Conservation (phyloP, 2,329 filamentous ascomycete genomes). For the Myriosclerotinia curreyana region DNA sequence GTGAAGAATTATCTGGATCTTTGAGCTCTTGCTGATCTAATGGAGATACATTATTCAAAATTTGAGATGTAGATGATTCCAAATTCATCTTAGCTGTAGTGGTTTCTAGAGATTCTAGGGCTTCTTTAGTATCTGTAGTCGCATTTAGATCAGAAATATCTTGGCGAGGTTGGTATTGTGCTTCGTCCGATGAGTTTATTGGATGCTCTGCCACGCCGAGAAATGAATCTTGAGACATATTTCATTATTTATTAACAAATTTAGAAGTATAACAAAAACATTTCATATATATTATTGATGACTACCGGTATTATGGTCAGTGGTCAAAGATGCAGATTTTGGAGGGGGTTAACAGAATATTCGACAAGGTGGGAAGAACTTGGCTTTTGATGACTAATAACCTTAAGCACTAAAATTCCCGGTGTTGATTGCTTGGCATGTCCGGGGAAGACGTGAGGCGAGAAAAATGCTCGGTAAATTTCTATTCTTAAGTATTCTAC, state of each 20-base stretch:
- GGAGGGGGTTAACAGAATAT: background rate
- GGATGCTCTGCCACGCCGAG: constrained; percentile 27
- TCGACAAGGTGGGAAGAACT: constrained; percentile 2
- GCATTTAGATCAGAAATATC: background rate
- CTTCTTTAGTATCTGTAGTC: constrained; percentile 7
- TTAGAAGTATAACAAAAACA: constrained; percentile 3
- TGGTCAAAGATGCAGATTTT: background rate
- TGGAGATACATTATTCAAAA: constrained; percentile 12
- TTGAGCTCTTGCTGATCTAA: constrained; percentile 14
- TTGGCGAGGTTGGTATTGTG: constrained; percentile 25
- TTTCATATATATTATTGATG: background rate
- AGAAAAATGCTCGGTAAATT: background rate
- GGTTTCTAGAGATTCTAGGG: background rate
- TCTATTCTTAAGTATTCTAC: background rate
- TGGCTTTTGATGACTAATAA: constrained; percentile 9
- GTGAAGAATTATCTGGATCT: background rate
- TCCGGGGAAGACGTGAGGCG: background rate
- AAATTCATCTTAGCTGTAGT: constrained; percentile 21
- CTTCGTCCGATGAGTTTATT: constrained; percentile 17
- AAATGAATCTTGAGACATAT: constrained; percentile 30
- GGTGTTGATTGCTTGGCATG: background rate
- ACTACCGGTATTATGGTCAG: background rate
- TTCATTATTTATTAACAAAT: constrained; percentile 20
- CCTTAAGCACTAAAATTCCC: background rate
- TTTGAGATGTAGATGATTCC: constrained; percentile 21